Percentiles rank a stretch among this genome's conserved stretches.
Conservation (phyloP, 805 yeast species). For the Priceomyces carsonii region DNA sequence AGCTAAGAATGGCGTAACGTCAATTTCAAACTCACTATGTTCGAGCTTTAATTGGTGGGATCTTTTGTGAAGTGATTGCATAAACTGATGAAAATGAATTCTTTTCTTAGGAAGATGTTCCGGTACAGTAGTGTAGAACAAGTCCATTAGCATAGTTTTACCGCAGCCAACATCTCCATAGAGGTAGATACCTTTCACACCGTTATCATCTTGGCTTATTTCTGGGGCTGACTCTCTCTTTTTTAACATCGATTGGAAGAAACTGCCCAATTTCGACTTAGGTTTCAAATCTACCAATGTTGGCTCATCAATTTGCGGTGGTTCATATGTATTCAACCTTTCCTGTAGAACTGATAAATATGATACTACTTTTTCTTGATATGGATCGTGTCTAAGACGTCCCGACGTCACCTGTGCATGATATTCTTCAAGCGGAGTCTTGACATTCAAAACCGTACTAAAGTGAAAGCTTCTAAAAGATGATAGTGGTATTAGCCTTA, state of each 20-base stretch:
- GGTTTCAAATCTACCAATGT: conserved; percentile 52
- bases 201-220: conserved; percentile 24
- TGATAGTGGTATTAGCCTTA: neutral
- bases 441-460: conserved; percentile 1
- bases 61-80: conserved; percentile 90
- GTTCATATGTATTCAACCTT: conserved; percentile 54
- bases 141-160: conserved; percentile 96
- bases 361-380: conserved; percentile 73
- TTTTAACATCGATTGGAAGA: conserved; percentile 9
- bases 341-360: conserved; percentile 61
- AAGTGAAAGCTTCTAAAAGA: conserved; percentile 6
- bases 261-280: conserved; percentile 38
- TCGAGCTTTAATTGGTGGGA: conserved; percentile 69
- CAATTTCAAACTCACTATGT: conserved; percentile 61
- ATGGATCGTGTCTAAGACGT: conserved; percentile 66
- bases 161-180: conserved; percentile 99
- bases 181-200: conserved; percentile 80
- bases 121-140: conserved; percentile 86
- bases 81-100: conserved; percentile 94
- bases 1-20: conserved; percentile 82
- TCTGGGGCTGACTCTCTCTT: conserved; percentile 8
- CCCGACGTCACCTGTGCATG: conserved; percentile 50
- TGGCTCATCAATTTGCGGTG: conserved; percentile 61
- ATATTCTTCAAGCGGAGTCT: conserved; percentile 53
- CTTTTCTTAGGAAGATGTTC: conserved; percentile 72